Base-by-base conservation (phyloP, 306 rosid species). In the Canavalia ensiformis region DNA sequence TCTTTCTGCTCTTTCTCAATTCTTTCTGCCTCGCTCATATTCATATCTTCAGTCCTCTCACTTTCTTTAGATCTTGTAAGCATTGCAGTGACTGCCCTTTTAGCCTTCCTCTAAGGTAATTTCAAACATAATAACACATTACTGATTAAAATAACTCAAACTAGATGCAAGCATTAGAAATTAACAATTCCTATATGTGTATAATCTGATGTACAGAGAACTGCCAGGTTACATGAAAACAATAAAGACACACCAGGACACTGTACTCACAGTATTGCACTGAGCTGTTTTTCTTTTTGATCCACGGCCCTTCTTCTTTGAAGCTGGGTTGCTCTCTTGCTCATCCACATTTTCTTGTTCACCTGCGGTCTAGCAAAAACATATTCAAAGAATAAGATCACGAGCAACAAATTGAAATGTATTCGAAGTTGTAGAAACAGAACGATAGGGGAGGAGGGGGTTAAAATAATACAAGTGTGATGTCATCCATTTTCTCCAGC, bases 401-500 rank as follows among this genome's bases (percentile, higher is more conserved):
- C 75, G 7, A 81, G 75, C 39, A 39, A 39, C 37, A 65, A 66
- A 56, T 29, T 13, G 44, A 25, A 25, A 72, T 5, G 5, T 25
- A 45, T 1, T 50, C 46, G 68, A 76, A n/a, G 80, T 49, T 49
- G 6, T 70, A 80, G 55, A 74, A 59, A 79, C 54, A 41, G 39
- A 35, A 37, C 2, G 41, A 37, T 1, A 37, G 41, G 4, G 41
- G 8, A 47, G 18, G 45, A 66, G 60, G 5, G 52, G 1, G 7
- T 9, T 72, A 46, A 12, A 52, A 18, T 13, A 72, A 46, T 89
- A 93, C 99, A 63, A 78, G 51, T 31, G 94, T 85, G 62, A 96
- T 96, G 83, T 96, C 96, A 46, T 96, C 98, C 97, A 96, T 96
- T 84, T 96, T 96, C 91, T 96, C 98, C 18, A 93, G 82, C 76